Conservation (phyloP, 257 asterid species). For the Phtheirospermum japonicum region DNA sequence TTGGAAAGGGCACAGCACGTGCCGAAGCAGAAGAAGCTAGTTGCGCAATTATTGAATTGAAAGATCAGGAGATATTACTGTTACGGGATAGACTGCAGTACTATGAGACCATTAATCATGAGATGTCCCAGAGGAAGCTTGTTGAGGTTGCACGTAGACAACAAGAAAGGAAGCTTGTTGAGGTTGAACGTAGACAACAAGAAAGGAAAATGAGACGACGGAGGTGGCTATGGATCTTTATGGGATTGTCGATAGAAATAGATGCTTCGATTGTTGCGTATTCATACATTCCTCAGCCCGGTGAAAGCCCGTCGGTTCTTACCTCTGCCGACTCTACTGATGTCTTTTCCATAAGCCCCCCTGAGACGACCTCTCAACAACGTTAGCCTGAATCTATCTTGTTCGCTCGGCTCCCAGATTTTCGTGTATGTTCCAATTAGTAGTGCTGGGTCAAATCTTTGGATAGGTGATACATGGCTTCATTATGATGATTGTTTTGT, state of each 20-base stretch:
- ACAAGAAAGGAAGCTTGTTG: slow-evolving; percentile 27
- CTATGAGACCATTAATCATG: slow-evolving; percentile 67
- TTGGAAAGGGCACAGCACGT: slow-evolving; percentile 55
- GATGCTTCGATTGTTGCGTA: no score
- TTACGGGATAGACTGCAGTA: slow-evolving; percentile 58
- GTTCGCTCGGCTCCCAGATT: no score
- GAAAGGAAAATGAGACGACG: slow-evolving; percentile 33
- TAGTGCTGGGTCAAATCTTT: no score
- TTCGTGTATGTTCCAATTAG: no score
- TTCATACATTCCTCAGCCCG: no score
- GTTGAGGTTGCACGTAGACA: slow-evolving; percentile 32
- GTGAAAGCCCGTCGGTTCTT: no score
- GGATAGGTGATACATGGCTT: no score
- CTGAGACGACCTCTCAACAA: no score
- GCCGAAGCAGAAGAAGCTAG: slow-evolving; percentile 62
- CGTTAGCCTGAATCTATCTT: no score
- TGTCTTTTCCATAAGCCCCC: background rate
- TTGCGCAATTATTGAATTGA: slow-evolving; percentile 43
- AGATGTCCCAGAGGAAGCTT: slow-evolving; percentile 74
- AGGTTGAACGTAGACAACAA: slow-evolving; percentile 42
- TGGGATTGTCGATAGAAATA: slow-evolving; percentile 41
- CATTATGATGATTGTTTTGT: no score
- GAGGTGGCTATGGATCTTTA: slow-evolving; percentile 49
- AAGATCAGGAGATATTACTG: slow-evolving; percentile 64
- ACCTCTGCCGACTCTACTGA: background rate